Evolutionary conservation across 331 rosid genomes (phyloP).

Genomic region (Cucumis variabilis): DNA sequence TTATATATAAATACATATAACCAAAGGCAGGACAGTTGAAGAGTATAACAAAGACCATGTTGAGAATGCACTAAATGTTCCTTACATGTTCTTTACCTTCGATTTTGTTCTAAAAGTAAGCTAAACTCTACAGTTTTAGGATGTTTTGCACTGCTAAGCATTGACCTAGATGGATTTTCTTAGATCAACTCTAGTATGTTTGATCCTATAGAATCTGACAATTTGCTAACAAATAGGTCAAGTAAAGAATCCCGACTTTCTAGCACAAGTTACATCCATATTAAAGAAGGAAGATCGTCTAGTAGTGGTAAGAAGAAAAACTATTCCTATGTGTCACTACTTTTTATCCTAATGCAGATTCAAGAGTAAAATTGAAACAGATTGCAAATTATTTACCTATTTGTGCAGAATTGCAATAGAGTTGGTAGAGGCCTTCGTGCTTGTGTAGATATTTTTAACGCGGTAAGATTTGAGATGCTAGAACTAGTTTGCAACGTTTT

Average conservation of each 20-base stretch:
- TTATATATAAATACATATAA: too few species aligned
- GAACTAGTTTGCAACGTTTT: neutral
- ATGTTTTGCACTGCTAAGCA: neutral
- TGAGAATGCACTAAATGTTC: slow-evolving; percentile 64
- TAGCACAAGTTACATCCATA: slow-evolving; percentile 47
- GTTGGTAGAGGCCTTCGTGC: slow-evolving; percentile 55
- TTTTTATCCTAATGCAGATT: neutral
- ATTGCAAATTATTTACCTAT: neutral
- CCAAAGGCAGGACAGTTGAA: slow-evolving; percentile 50
- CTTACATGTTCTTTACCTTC: slow-evolving; percentile 67
- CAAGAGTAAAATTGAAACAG: neutral
- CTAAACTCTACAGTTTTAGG: neutral
- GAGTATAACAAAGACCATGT: slow-evolving; percentile 78
- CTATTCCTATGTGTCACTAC: neutral
- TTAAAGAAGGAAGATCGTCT: slow-evolving; percentile 58
- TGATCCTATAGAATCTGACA: neutral
- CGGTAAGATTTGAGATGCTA: slow-evolving; percentile 41
- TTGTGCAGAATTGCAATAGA: slow-evolving; percentile 51
- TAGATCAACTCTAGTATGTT: neutral
- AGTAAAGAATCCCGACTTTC: slow-evolving; percentile 66
- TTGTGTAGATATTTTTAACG: slow-evolving; percentile 53
- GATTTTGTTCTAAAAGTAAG: neutral
- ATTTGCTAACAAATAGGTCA: slow-evolving; percentile 41
- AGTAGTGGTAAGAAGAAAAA: slow-evolving; percentile 53
- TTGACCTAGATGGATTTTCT: neutral